phyloP scores from a whole-genome alignment of 352 stramenopile species.

The Peronospora destructor region DNA sequence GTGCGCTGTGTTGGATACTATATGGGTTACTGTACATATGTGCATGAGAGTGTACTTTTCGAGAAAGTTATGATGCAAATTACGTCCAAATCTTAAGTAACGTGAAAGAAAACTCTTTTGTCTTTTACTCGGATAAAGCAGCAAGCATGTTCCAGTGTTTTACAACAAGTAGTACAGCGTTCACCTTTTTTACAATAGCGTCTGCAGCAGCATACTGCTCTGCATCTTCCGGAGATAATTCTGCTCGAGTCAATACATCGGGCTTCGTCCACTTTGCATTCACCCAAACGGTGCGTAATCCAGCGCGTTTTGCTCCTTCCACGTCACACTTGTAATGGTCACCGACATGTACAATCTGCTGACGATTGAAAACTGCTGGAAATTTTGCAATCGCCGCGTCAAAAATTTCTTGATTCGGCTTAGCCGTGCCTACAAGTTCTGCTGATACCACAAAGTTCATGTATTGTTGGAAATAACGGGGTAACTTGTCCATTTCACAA shows the following conservation, averaged over 20 bases:
- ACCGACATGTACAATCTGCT: conserved; percentile 61
- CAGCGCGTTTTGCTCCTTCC: conserved; percentile 51
- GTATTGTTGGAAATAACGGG: conserved; percentile 32
- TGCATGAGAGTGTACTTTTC: too few species aligned
- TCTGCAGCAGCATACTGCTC: conserved; percentile 38
- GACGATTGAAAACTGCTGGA: conserved; percentile 16
- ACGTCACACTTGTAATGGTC: conserved; percentile 74
- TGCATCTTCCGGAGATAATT: conserved; percentile 26
- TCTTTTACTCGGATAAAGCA: not conserved
- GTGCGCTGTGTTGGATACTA: too few species aligned
- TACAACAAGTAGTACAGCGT: conserved; percentile 36
- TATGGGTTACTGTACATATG: too few species aligned
- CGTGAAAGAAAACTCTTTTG: not conserved
- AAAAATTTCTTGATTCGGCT: conserved; percentile 47
- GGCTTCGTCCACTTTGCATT: conserved; percentile 38
- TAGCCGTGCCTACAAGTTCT: conserved; percentile 41
- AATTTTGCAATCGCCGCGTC: conserved; percentile 44
- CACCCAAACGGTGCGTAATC: conserved; percentile 63
- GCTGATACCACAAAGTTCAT: conserved; percentile 53
- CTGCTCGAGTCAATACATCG: conserved; percentile 29
- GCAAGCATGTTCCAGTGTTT: conserved; percentile 38
- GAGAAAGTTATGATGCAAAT: too few species aligned
- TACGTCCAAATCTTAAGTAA: not conserved
- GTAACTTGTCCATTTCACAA: conserved; percentile 40
- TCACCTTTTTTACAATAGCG: conserved; percentile 54